These are phyloP conservation scores for Pythium utonaiense DNA, from an alignment of 352 stramenopile species.

Conservation along the genomic window DNA sequence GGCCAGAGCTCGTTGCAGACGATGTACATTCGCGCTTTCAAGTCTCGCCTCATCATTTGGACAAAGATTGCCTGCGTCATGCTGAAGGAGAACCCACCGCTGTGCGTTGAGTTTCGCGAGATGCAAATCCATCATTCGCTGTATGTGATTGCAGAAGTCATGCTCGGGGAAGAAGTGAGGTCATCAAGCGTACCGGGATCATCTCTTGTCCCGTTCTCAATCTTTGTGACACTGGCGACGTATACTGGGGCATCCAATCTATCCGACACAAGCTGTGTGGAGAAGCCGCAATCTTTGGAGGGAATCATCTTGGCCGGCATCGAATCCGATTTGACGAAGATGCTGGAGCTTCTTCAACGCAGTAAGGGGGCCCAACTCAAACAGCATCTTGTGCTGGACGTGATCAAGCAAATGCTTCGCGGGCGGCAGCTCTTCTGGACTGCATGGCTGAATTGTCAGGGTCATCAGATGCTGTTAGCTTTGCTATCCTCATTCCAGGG, in stretches of 20 bases:
- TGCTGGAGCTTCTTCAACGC: constrained; percentile 50
- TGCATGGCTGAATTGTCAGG: constrained; percentile 50
- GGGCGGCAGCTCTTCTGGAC: constrained; percentile 34
- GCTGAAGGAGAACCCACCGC: constrained; percentile 38
- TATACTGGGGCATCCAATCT: constrained; percentile 2
- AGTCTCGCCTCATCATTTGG: constrained; percentile 40
- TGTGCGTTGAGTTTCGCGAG: constrained; percentile 53
- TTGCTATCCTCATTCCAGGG: constrained; percentile 53
- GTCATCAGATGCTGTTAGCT: constrained; percentile 55
- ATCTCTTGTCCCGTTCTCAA: constrained; percentile 31
- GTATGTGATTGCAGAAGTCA: constrained; percentile 46
- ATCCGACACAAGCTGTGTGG: not conserved
- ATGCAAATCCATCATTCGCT: constrained; percentile 49
- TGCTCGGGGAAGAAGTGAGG: constrained; percentile 24
- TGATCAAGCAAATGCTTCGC: constrained; percentile 46
- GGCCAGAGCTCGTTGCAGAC: constrained; percentile 8
- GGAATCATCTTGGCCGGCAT: constrained; percentile 41
- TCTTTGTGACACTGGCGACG: constrained; percentile 34
- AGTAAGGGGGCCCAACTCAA: constrained; percentile 29
- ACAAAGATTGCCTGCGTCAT: constrained; percentile 42
- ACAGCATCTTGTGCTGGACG: constrained; percentile 38
- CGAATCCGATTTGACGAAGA: constrained; percentile 50
- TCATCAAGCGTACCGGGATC: not conserved
- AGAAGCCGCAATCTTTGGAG: not conserved
- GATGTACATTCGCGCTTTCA: constrained; percentile 27